Percentiles rank a stretch among this genome's conserved stretches.
phyloP scores from a whole-genome alignment of 805 yeast species.

The Wickerhamomyces strasburgensis region DNA sequence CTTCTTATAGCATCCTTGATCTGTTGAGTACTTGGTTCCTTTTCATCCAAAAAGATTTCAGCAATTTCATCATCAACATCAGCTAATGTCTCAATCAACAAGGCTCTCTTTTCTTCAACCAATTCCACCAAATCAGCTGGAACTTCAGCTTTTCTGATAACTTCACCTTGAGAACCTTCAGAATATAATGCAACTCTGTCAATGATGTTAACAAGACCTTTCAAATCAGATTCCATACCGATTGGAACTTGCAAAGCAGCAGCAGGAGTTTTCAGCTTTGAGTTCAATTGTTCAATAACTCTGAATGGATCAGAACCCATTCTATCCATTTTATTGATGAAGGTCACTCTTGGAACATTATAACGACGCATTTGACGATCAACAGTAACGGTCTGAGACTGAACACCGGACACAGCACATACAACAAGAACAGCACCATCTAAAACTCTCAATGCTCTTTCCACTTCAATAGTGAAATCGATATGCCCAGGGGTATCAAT shows the following conservation, averaged over 20 bases:
- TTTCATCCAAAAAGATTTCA: slow-evolving; percentile 85
- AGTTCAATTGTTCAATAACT: slow-evolving; percentile 86
- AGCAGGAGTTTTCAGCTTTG: slow-evolving; percentile 85
- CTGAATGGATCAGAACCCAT: slow-evolving; percentile 98
- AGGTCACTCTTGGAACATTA: slow-evolving; percentile 94
- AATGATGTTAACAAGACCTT: slow-evolving; percentile 89
- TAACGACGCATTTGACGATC: slow-evolving; percentile 99
- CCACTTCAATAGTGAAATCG: slow-evolving; percentile 98
- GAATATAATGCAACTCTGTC: slow-evolving; percentile 83
- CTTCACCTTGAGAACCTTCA: slow-evolving; percentile 89
- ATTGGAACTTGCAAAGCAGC: slow-evolving; percentile 98
- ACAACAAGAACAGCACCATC: slow-evolving; percentile 98
- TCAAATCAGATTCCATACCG: slow-evolving; percentile 80
- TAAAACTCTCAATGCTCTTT: slow-evolving; percentile 93
- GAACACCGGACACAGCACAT: slow-evolving; percentile 98
- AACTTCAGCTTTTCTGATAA: slow-evolving; percentile 55
- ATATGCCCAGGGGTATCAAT: slow-evolving; percentile 99
- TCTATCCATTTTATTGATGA: slow-evolving; percentile 97
- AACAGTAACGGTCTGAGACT: slow-evolving; percentile 96
- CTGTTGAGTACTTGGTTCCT: slow-evolving; percentile 79
- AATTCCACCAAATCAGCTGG: slow-evolving; percentile 78
- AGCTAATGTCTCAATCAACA: slow-evolving; percentile 89
- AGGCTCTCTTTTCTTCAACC: slow-evolving; percentile 84
- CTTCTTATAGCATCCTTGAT: slow-evolving; percentile 88
- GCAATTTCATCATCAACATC: slow-evolving; percentile 98